Evolutionary conservation across 2,329 filamentous ascomycete species (phyloP).

Genomic region (Dactylellina sp.): DNA sequence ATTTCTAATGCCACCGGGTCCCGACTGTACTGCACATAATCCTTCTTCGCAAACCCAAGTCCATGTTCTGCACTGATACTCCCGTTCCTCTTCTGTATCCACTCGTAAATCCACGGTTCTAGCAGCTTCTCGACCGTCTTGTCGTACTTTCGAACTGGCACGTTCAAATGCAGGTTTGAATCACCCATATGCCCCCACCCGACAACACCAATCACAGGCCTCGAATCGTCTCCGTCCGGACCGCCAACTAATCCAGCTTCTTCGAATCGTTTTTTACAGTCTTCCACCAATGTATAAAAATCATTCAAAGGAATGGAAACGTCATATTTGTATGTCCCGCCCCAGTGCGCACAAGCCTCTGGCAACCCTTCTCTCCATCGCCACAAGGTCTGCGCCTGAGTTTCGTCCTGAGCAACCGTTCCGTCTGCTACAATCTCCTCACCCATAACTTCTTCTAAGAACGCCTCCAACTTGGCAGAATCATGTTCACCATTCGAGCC

Average conservation of each 20-base stretch:
- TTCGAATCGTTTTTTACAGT: slow-evolving; percentile 78
- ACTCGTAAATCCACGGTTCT: slow-evolving; percentile 97
- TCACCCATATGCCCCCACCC: slow-evolving; percentile 99
- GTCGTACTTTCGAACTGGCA: slow-evolving; percentile 84
- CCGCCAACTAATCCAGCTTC: slow-evolving; percentile 75
- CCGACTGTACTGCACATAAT: slow-evolving; percentile 91
- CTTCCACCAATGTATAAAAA: slow-evolving; percentile 89
- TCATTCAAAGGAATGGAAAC: slow-evolving; percentile 90
- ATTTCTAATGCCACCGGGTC: slow-evolving; percentile 85
- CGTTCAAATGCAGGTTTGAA: slow-evolving; percentile 92
- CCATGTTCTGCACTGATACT: slow-evolving; percentile 98
- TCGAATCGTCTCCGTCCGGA: slow-evolving; percentile 69
- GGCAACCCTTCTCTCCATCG: slow-evolving; percentile 92
- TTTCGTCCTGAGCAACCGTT: slow-evolving; percentile 91
- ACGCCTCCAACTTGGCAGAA: slow-evolving; percentile 80
- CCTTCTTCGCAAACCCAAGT: slow-evolving; percentile 92
- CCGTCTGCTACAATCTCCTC: slow-evolving; percentile 88
- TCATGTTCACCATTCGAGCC: slow-evolving; percentile 96
- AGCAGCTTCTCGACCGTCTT: slow-evolving; percentile 85
- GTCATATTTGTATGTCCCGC: slow-evolving; percentile 98
- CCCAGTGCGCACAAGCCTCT: slow-evolving; percentile 87
- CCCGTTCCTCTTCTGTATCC: slow-evolving; percentile 86
- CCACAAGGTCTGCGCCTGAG: slow-evolving; percentile 87
- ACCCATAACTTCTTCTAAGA: slow-evolving; percentile 91
- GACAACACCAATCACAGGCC: slow-evolving; percentile 85